A percentile compares a stretch with the other conserved stretches of the same genome.
These are phyloP conservation scores for Penicillium sp. DNA, from an alignment of 2,329 filamentous ascomycete species.

Conservation along the genomic window DNA sequence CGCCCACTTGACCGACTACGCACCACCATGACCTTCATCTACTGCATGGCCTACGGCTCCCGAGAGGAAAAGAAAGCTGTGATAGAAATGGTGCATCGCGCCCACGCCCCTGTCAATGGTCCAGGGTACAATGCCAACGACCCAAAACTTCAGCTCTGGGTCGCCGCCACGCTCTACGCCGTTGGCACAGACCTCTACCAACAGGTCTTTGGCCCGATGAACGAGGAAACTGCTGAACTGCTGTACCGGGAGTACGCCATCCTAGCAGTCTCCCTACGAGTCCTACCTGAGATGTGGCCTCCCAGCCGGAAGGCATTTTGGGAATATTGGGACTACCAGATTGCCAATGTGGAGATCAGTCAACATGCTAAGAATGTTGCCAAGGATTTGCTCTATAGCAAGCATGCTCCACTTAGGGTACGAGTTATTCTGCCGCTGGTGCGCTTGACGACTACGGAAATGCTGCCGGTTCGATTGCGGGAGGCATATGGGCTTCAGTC, in stretches of 20 bases:
- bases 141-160: slow-evolving; percentile 41
- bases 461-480: slow-evolving; percentile 29
- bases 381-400: slow-evolving; percentile 29
- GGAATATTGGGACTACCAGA: slow-evolving; percentile 39
- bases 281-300: slow-evolving; percentile 39
- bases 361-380: slow-evolving; percentile 29
- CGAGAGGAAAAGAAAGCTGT: slow-evolving; percentile 34
- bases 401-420: slow-evolving; percentile 27
- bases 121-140: slow-evolving; percentile 37
- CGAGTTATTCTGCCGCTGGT: slow-evolving; percentile 26
- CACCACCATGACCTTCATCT: slow-evolving; percentile 42
- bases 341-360: slow-evolving; percentile 34
- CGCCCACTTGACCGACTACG: slow-evolving; percentile 37
- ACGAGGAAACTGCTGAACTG: slow-evolving; percentile 23
- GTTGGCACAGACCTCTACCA: slow-evolving; percentile 37
- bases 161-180: slow-evolving; percentile 42
- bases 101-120: slow-evolving; percentile 35
- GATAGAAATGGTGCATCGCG: slow-evolving; percentile 37
- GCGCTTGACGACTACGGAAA: slow-evolving; percentile 29
- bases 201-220: slow-evolving; percentile 35
- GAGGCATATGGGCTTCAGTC: slow-evolving; percentile 28
- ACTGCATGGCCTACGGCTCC: slow-evolving; percentile 40
- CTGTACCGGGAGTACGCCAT: slow-evolving; percentile 30
- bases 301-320: slow-evolving; percentile 34
- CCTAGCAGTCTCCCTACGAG: slow-evolving; percentile 27